Evolutionary conservation across 1,284 basidiomycete genomes (phyloP).

Genomic region (Pholiota adiposa): DNA sequence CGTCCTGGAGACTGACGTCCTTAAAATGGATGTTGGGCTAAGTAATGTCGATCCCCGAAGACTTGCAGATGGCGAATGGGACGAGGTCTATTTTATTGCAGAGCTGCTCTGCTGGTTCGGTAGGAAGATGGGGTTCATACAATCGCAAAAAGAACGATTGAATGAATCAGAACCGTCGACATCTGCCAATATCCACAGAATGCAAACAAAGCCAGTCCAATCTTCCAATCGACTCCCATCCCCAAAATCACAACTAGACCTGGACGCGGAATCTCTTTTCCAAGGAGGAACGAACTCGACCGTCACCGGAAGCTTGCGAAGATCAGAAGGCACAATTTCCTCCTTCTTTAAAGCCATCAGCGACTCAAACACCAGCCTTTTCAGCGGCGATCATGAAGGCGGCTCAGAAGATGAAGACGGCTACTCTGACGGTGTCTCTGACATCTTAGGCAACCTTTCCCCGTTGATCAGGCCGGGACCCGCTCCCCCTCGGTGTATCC

Average conservation of each 20-base stretch:
- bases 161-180: not conserved
- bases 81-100: slow-evolving; percentile 66
- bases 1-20: slow-evolving; percentile 70
- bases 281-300: slow-evolving; percentile 18
- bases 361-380: slow-evolving; percentile 28
- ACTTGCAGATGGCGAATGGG: slow-evolving; percentile 62
- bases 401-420: slow-evolving; percentile 10
- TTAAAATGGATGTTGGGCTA: slow-evolving; percentile 63
- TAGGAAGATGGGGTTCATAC: slow-evolving; percentile 42
- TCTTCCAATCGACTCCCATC: not conserved
- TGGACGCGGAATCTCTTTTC: slow-evolving; percentile 24
- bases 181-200: not conserved
- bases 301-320: slow-evolving; percentile 12
- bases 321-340: slow-evolving; percentile 11
- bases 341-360: slow-evolving; percentile 14
- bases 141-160: not conserved
- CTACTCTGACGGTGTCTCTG: slow-evolving; percentile 12
- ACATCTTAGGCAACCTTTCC: slow-evolving; percentile 17
- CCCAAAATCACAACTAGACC: slow-evolving; percentile 21
- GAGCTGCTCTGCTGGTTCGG: slow-evolving; percentile 71
- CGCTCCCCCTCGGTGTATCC: slow-evolving; percentile 47
- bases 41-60: slow-evolving; percentile 63
- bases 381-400: slow-evolving; percentile 17
- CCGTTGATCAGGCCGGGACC: slow-evolving; percentile 13
- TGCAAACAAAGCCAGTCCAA: not conserved